A percentile compares a stretch with the other conserved stretches of the same genome.
Conservation (phyloP, 495 filamentous ascomycete species). For the Penicillium mononematosum region DNA sequence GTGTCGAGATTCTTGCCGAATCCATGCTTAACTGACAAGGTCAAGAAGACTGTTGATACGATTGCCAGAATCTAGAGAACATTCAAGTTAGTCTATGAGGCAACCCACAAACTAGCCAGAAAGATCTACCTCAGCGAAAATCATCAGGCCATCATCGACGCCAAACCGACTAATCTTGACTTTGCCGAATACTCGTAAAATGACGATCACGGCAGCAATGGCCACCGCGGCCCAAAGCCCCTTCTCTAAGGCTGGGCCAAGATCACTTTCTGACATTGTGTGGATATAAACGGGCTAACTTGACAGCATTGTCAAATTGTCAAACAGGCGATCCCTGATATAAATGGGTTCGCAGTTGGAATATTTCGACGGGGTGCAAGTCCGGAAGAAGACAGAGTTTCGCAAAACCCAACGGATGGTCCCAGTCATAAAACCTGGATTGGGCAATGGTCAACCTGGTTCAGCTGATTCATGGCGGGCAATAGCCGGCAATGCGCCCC, state of each 20-base stretch:
- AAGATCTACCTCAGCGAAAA: slow-evolving; percentile 31
- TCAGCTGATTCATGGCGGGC: not conserved
- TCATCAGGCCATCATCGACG: slow-evolving; percentile 40
- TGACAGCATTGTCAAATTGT: not conserved
- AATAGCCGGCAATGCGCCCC: not conserved
- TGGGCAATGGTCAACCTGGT: not conserved
- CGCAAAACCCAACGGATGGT: not conserved
- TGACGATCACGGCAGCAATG: slow-evolving; percentile 37
- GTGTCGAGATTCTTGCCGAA: slow-evolving; percentile 29
- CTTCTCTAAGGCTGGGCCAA: slow-evolving; percentile 25
- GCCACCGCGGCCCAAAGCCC: slow-evolving; percentile 37
- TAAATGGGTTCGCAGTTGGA: not conserved
- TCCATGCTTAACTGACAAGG: slow-evolving; percentile 29
- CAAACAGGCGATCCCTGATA: not conserved
- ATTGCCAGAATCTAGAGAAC: slow-evolving; percentile 28
- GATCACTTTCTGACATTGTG: slow-evolving; percentile 10
- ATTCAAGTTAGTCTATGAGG: not conserved
- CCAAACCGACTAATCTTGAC: slow-evolving; percentile 36
- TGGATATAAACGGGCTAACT: not conserved
- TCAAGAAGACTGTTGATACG: slow-evolving; percentile 28
- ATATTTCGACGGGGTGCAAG: not conserved
- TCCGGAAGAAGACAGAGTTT: not conserved
- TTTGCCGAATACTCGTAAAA: slow-evolving; percentile 36
- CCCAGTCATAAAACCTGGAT: not conserved
- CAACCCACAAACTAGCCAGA: not conserved